These are phyloP conservation scores for Phytophthora nicotianae DNA, from an alignment of 352 stramenopile genomes.

Conservation along the genomic window DNA sequence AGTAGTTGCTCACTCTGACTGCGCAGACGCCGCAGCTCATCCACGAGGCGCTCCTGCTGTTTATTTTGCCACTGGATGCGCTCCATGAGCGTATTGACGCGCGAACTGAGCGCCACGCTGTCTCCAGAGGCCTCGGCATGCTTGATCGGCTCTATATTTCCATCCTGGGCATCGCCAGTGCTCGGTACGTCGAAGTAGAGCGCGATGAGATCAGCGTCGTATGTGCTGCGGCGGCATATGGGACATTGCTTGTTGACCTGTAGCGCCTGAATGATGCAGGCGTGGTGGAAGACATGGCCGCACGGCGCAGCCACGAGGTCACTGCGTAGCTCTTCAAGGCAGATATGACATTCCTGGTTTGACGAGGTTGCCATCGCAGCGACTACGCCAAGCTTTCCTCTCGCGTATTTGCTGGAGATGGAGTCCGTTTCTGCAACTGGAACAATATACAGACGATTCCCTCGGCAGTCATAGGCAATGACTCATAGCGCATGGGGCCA, in stretches of 20 bases:
- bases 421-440: neutral
- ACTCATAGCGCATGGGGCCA: no score
- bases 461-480: no score
- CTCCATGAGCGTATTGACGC: conserved; percentile 67
- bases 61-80: conserved; percentile 82
- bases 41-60: conserved; percentile 63
- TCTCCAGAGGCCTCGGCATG: conserved; percentile 24
- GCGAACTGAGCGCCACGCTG: conserved; percentile 48
- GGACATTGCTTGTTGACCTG: conserved; percentile 75
- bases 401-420: neutral
- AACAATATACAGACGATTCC: no score
- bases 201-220: conserved; percentile 51
- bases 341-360: conserved; percentile 83
- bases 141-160: conserved; percentile 4
- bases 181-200: conserved; percentile 71
- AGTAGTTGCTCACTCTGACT: conserved; percentile 70
- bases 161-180: neutral
- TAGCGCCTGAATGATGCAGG: conserved; percentile 76
- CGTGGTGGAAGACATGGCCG: conserved; percentile 76
- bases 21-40: conserved; percentile 63
- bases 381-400: neutral
- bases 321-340: conserved; percentile 71
- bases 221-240: conserved; percentile 62
- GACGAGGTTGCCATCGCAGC: conserved; percentile 18
- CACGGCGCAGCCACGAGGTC: conserved; percentile 67